These are phyloP conservation scores for Starmerella sirachaensis DNA, from an alignment of 805 yeast species.

Conservation along the genomic window DNA sequence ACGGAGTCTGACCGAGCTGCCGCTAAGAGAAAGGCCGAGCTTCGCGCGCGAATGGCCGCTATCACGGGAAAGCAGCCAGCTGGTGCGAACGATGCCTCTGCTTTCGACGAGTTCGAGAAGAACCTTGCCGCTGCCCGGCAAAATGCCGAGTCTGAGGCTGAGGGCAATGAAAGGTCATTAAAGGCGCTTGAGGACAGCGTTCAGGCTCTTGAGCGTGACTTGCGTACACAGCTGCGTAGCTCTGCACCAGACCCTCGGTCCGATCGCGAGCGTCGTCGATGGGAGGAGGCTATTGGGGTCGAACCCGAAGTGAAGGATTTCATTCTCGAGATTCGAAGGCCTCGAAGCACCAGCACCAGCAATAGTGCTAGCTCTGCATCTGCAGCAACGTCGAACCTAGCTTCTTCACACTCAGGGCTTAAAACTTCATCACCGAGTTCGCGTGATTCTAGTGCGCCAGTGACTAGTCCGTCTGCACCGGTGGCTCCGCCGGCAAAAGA, in stretches of 20 bases:
- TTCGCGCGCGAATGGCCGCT: conserved; percentile 84
- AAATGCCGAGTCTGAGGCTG: conserved; percentile 41
- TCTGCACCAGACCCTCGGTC: conserved; percentile 25
- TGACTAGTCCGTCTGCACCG: background rate
- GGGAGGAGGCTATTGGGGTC: conserved; percentile 75
- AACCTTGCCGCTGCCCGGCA: conserved; percentile 42
- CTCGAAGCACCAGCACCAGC: background rate
- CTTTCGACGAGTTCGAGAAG: conserved; percentile 43
- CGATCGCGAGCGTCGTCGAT: conserved; percentile 48
- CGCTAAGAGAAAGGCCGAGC: conserved; percentile 64
- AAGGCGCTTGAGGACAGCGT: conserved; percentile 64
- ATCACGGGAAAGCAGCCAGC: conserved; percentile 63
- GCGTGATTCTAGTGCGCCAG: background rate
- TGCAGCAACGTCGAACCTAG: background rate
- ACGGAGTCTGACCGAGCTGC: conserved; percentile 75
- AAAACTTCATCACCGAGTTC: background rate
- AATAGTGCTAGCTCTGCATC: background rate
- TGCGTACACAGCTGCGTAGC: conserved; percentile 32
- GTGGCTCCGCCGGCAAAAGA: conserved; percentile 13
- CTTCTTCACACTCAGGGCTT: background rate
- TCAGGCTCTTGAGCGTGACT: conserved; percentile 44
- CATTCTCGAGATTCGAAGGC: conserved; percentile 40
- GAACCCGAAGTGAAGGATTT: conserved; percentile 54
- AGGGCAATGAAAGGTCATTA: conserved; percentile 47
- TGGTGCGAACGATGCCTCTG: conserved; percentile 29